These are phyloP conservation scores for Clavispora asparagi DNA, from an alignment of 805 yeast species.

Conservation along the genomic window DNA sequence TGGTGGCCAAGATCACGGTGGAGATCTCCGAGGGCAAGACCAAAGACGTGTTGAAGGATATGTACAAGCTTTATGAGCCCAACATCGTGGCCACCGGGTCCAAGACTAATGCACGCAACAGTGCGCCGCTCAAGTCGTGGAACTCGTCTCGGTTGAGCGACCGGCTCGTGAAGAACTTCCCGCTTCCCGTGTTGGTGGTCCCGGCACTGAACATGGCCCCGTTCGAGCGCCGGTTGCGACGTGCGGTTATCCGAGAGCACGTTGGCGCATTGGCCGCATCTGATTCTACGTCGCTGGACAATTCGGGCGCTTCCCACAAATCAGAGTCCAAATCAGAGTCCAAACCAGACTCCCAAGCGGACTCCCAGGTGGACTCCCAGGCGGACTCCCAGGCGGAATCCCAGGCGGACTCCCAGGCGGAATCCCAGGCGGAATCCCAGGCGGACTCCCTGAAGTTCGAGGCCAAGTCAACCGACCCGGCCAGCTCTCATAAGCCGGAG, in stretches of 20 bases:
- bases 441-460: not conserved
- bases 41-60: constrained; percentile 51
- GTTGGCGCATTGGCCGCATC: not conserved
- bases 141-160: constrained; percentile 58
- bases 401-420: too few relatives aligned
- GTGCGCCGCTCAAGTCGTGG: constrained; percentile 58
- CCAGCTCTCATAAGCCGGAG: too few relatives aligned
- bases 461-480: not conserved
- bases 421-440: not conserved
- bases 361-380: too few relatives aligned
- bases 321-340: not conserved
- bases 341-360: not conserved
- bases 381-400: too few relatives aligned
- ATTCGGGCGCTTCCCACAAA: not conserved
- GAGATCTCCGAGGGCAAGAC: constrained; percentile 60
- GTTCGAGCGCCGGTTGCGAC: constrained; percentile 40
- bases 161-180: constrained; percentile 56
- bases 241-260: not conserved
- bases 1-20: constrained; percentile 48
- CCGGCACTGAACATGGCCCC: constrained; percentile 54
- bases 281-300: not conserved
- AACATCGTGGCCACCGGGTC: constrained; percentile 52
- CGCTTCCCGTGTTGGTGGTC: constrained; percentile 62
- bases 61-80: constrained; percentile 59
- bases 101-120: constrained; percentile 36